These are phyloP conservation scores for Mycena polygramma DNA, from an alignment of 768 basidiomycete species.

Conservation along the genomic window DNA sequence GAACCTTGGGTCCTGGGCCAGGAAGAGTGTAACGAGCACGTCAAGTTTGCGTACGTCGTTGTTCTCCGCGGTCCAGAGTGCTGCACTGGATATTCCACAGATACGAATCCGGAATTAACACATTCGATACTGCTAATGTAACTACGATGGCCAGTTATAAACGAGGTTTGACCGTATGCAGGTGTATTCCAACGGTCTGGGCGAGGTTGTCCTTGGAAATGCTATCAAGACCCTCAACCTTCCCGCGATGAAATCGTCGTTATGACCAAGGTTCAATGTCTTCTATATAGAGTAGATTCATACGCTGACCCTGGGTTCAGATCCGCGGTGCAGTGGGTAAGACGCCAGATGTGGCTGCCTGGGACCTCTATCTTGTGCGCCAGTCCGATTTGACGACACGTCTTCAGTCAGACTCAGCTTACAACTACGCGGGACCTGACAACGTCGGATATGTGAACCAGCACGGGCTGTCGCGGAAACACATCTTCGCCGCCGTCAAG, in stretches of 20 bases:
- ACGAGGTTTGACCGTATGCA: constrained; percentile 35
- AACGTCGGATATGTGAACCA: constrained; percentile 67
- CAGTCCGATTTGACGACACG: too few relatives aligned
- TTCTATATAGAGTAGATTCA: too few relatives aligned
- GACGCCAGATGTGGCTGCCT: too few relatives aligned
- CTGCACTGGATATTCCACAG: neutral
- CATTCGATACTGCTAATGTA: constrained; percentile 71
- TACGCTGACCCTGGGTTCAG: too few relatives aligned
- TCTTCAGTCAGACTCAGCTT: too few relatives aligned
- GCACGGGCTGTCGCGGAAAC: constrained; percentile 62
- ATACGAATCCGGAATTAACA: constrained; percentile 72
- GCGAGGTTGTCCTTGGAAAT: constrained; percentile 72
- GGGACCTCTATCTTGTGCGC: too few relatives aligned
- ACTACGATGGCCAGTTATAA: too few relatives aligned
- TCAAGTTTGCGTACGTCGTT: constrained; percentile 43
- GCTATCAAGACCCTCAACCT: constrained; percentile 50
- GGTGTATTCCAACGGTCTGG: constrained; percentile 75
- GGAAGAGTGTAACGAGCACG: constrained; percentile 49
- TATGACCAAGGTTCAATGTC: constrained; percentile 73
- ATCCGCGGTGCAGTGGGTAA: too few relatives aligned
- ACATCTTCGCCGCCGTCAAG: constrained; percentile 79
- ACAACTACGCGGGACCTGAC: constrained; percentile 42
- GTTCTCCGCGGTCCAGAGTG: neutral
- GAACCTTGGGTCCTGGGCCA: constrained; percentile 52
- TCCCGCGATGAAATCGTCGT: constrained; percentile 80